These are phyloP conservation scores for Pseudocercospora fuligena DNA, from an alignment of 2,329 filamentous ascomycete species.

Conservation along the genomic window DNA sequence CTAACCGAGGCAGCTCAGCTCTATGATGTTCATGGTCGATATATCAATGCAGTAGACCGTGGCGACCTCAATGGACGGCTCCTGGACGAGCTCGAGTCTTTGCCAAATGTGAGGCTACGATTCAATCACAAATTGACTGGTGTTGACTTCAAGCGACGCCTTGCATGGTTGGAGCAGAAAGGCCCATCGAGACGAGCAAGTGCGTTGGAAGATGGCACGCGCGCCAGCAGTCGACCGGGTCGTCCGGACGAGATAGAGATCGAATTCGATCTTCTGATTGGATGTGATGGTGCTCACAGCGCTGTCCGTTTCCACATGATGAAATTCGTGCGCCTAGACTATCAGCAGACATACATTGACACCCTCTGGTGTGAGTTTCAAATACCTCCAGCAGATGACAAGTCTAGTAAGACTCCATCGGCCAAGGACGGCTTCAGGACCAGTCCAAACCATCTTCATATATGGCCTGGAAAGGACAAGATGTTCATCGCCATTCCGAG, in stretches of 20 bases:
- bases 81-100: slow-evolving; percentile 78
- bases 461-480: slow-evolving; percentile 85
- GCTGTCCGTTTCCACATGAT: slow-evolving; percentile 90
- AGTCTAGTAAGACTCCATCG: slow-evolving; percentile 34
- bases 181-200: slow-evolving; percentile 29
- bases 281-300: slow-evolving; percentile 93
- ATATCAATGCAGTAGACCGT: slow-evolving; percentile 84
- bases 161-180: slow-evolving; percentile 81
- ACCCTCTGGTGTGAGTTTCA: slow-evolving; percentile 97
- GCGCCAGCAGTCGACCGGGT: slow-evolving; percentile 28
- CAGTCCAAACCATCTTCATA: slow-evolving; percentile 91
- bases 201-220: slow-evolving; percentile 22
- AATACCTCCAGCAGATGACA: slow-evolving; percentile 61
- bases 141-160: slow-evolving; percentile 77
- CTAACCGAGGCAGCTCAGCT: slow-evolving; percentile 80
- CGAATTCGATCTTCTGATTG: slow-evolving; percentile 89
- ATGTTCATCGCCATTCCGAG: slow-evolving; percentile 98
- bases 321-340: slow-evolving; percentile 91
- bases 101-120: slow-evolving; percentile 88
- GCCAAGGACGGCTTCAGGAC: slow-evolving; percentile 68
- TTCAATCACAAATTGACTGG: slow-evolving; percentile 94
- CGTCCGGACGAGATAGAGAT: slow-evolving; percentile 71
- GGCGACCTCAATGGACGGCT: slow-evolving; percentile 80
- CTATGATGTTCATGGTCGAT: slow-evolving; percentile 86
- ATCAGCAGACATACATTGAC: slow-evolving; percentile 93